Evolutionary conservation across 2,329 filamentous ascomycete genomes (phyloP).

Genomic region (Colletotrichum truncatum): DNA sequence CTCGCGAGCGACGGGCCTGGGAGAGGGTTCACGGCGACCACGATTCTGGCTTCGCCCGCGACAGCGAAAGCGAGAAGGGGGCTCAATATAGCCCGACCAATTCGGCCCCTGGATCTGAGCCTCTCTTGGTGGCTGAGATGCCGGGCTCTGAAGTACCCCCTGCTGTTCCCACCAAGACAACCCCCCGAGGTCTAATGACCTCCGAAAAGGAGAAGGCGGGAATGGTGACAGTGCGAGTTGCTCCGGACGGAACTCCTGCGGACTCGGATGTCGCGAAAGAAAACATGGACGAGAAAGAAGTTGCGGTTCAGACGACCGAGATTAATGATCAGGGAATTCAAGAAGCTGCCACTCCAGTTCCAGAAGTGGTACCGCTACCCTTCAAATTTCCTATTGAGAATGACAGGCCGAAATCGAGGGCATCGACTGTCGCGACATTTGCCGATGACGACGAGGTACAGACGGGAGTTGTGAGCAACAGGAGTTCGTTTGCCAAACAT

Average conservation of each 20-base stretch:
- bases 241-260: slow-evolving; percentile 55
- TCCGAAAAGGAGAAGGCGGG: slow-evolving; percentile 51
- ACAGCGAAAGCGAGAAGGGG: slow-evolving; percentile 56
- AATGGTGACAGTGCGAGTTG: slow-evolving; percentile 62
- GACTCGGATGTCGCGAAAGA: slow-evolving; percentile 22
- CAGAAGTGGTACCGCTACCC: slow-evolving; percentile 70
- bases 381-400: slow-evolving; percentile 66
- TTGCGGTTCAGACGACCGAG: not conserved
- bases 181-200: slow-evolving; percentile 50
- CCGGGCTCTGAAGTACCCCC: slow-evolving; percentile 40
- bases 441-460: slow-evolving; percentile 66
- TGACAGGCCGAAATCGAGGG: slow-evolving; percentile 47
- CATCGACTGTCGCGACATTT: slow-evolving; percentile 76
- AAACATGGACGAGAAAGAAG: not conserved
- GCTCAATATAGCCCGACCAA: slow-evolving; percentile 34
- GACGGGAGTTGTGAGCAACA: slow-evolving; percentile 37
- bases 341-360: slow-evolving; percentile 49
- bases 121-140: slow-evolving; percentile 57
- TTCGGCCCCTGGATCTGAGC: not conserved
- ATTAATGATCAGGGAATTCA: not conserved
- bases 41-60: slow-evolving; percentile 60
- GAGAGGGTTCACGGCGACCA: slow-evolving; percentile 77
- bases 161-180: slow-evolving; percentile 37
- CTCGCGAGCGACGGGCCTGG: slow-evolving; percentile 74
- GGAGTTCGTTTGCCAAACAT: slow-evolving; percentile 54